Percentiles rank a stretch among this genome's conserved stretches.
These are phyloP conservation scores for Candida albicans DNA, from an alignment of 1,139 yeast genomes.

Conservation along the genomic window DNA sequence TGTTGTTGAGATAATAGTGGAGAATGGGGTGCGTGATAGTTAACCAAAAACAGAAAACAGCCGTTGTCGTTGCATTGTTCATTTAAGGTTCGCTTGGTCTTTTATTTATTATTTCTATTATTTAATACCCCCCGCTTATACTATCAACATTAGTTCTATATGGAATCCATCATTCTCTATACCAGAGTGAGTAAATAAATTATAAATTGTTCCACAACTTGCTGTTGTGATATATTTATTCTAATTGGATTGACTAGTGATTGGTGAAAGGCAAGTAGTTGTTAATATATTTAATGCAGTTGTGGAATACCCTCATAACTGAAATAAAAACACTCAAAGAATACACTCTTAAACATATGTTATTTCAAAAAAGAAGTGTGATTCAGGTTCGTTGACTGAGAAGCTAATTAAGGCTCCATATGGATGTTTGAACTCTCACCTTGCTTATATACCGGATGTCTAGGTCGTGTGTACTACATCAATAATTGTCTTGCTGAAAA, in stretches of 20 bases:
- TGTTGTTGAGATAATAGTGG: not conserved
- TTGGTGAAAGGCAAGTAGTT: slow-evolving; percentile 27
- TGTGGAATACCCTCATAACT: slow-evolving; percentile 20
- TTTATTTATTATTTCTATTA: too few relatives aligned
- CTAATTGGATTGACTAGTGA: slow-evolving; percentile 30
- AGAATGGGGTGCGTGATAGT: too few relatives aligned
- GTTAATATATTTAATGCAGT: slow-evolving; percentile 20
- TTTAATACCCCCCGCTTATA: too few relatives aligned
- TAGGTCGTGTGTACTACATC: slow-evolving; percentile 1
- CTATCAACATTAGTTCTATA: too few relatives aligned
- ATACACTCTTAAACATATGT: too few relatives aligned
- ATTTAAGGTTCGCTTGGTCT: too few relatives aligned
- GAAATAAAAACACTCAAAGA: too few relatives aligned
- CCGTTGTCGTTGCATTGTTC: too few relatives aligned
- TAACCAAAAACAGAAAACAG: too few relatives aligned
- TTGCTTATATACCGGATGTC: slow-evolving; percentile 1
- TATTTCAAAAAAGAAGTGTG: slow-evolving; percentile 1
- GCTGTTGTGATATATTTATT: slow-evolving; percentile 21
- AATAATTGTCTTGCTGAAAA: not conserved
- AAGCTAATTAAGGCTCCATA: not conserved
- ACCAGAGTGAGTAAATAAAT: too few relatives aligned
- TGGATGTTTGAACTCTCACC: too few relatives aligned
- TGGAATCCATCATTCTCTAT: too few relatives aligned
- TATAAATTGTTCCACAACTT: not conserved
- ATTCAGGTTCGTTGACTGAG: not conserved